These are phyloP conservation scores for Ceratobasidium sp. DNA, from an alignment of 1,284 basidiomycete genomes.

Conservation along the genomic window DNA sequence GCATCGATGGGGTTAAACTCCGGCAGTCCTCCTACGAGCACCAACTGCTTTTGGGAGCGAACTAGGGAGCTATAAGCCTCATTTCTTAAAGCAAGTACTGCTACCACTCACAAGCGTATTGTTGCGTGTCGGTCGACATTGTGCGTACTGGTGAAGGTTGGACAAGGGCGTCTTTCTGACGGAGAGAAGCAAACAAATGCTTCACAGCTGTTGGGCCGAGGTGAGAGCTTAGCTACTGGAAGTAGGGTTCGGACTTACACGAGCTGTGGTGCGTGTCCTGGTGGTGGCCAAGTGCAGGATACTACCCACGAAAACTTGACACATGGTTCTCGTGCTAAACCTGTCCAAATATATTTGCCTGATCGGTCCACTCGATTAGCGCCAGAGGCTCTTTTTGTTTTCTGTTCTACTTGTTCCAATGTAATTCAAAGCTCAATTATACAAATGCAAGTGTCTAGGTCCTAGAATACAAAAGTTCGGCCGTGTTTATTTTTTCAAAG, in stretches of 20 bases:
- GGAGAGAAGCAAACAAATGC: conserved; percentile 83
- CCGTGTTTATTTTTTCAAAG: conserved; percentile 64
- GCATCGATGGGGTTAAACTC: conserved; percentile 76
- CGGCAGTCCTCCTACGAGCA: conserved; percentile 85
- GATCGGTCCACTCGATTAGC: conserved; percentile 11
- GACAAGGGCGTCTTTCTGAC: conserved; percentile 53
- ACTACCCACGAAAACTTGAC: conserved; percentile 42
- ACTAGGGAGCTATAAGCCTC: conserved; percentile 58
- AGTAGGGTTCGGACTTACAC: conserved; percentile 13
- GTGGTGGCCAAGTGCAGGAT: conserved; percentile 42
- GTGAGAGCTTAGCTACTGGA: background rate
- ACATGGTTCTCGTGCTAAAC: conserved; percentile 36
- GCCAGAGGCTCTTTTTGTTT: background rate
- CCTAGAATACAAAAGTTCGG: conserved; percentile 29
- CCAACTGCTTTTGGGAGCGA: conserved; percentile 93
- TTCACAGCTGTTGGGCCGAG: conserved; percentile 59
- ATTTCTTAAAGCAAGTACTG: conserved; percentile 25
- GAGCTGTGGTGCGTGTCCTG: conserved; percentile 39
- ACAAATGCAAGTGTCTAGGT: conserved; percentile 40
- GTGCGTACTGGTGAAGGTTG: conserved; percentile 48
- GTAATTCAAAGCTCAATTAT: conserved; percentile 31
- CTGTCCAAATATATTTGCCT: conserved; percentile 42
- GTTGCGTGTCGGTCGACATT: conserved; percentile 57
- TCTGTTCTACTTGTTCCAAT: background rate
- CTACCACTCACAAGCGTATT: conserved; percentile 73